Conservation (phyloP, 1,284 basidiomycete genomes). For the Ceratobasidium sp. region DNA sequence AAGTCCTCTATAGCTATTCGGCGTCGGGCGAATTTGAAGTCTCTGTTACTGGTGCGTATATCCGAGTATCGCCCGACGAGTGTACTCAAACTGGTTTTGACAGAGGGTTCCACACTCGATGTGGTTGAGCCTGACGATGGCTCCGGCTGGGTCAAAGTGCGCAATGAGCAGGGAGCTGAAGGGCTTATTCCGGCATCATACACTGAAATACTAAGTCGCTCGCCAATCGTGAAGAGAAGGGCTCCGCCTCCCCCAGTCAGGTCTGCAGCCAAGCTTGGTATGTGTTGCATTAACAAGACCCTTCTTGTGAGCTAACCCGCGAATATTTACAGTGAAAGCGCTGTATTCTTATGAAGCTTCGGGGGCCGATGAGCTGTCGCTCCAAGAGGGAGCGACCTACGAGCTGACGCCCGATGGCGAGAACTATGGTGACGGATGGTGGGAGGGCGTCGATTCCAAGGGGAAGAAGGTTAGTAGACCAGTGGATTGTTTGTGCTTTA, state of each 20-base stretch:
- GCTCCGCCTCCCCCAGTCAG: constrained; percentile 45
- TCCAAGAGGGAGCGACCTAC: constrained; percentile 71
- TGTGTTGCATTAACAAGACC: background rate
- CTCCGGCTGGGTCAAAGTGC: constrained; percentile 87
- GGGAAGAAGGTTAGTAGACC: constrained; percentile 63
- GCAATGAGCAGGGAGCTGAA: constrained; percentile 66
- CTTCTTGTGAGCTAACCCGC: background rate
- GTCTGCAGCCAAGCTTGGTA: constrained; percentile 31
- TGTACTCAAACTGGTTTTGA: constrained; percentile 23
- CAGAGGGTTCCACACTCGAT: constrained; percentile 71
- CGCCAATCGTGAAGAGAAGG: constrained; percentile 20
- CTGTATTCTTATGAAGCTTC: constrained; percentile 77
- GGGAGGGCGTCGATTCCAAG: constrained; percentile 75
- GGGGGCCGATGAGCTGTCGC: constrained; percentile 75
- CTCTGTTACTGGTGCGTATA: constrained; percentile 67
- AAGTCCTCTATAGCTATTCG: constrained; percentile 76
- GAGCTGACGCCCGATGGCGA: constrained; percentile 73
- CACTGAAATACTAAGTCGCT: constrained; percentile 61
- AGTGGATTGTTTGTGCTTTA: background rate
- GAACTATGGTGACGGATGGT: constrained; percentile 81
- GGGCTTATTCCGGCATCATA: constrained; percentile 86
- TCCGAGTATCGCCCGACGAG: constrained; percentile 26
- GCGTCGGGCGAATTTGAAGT: constrained; percentile 82
- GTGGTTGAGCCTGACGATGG: constrained; percentile 82
- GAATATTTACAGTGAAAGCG: constrained; percentile 67